Evolutionary conservation across 371 early-diverging fungal genomes (phyloP).

Genomic region (Mucor ambiguus): DNA sequence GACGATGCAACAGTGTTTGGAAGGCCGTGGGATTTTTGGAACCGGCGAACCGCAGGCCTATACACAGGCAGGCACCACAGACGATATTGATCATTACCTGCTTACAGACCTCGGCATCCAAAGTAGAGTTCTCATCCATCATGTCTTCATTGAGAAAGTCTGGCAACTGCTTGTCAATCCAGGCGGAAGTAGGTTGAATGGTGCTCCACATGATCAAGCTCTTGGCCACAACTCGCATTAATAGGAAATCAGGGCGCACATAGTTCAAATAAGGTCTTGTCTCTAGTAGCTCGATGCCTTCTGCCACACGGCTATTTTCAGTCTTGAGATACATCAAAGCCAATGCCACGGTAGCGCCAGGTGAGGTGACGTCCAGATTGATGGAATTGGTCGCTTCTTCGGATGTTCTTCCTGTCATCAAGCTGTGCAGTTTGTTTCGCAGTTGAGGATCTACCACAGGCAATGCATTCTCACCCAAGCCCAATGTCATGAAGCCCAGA

Average conservation of each 20-base stretch:
- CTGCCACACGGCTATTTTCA: conserved; percentile 65
- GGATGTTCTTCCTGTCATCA: conserved; percentile 37
- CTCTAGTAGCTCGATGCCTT: conserved; percentile 62
- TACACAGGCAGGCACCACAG: conserved; percentile 78
- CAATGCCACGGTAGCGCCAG: conserved; percentile 82
- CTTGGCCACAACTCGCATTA: conserved; percentile 67
- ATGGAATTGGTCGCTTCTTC: conserved; percentile 6
- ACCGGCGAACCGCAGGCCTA: conserved; percentile 85
- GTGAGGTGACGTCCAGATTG: conserved; percentile 59
- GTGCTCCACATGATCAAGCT: conserved; percentile 35
- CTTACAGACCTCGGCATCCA: conserved; percentile 38
- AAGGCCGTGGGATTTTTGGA: conserved; percentile 61
- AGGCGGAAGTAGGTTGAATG: conserved; percentile 45
- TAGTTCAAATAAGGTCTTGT: conserved; percentile 59
- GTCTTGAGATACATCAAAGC: conserved; percentile 84
- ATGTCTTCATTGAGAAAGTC: conserved; percentile 41
- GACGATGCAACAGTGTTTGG: conserved; percentile 43
- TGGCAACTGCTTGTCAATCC: conserved; percentile 76
- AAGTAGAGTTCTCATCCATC: not conserved
- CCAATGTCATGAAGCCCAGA: conserved; percentile 79
- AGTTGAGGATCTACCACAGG: conserved; percentile 63
- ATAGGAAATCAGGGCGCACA: conserved; percentile 71
- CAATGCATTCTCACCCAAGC: conserved; percentile 58
- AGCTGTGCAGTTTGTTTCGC: conserved; percentile 55
- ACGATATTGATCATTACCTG: conserved; percentile 70